These are phyloP conservation scores for Falciphora oryzae DNA, from an alignment of 2,329 filamentous ascomycete species.

Conservation along the genomic window DNA sequence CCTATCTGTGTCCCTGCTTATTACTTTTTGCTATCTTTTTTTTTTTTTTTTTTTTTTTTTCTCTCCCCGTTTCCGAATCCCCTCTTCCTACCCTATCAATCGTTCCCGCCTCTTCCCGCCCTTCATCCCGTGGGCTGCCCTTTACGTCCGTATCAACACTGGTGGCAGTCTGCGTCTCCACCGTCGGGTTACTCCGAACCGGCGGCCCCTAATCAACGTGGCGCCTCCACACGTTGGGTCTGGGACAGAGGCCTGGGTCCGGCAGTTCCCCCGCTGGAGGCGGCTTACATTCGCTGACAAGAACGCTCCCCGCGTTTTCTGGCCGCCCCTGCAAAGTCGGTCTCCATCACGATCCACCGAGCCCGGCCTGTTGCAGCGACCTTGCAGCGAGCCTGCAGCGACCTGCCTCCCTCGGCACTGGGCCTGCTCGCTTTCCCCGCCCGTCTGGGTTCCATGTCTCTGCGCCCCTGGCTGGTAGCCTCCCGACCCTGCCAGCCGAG, in stretches of 20 bases:
- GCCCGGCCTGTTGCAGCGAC: no score
- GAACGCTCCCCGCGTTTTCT: not conserved
- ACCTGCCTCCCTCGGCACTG: not conserved
- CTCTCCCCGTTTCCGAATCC: no score
- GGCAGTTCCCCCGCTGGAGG: not conserved
- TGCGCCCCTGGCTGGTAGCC: not conserved
- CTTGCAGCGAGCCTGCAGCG: no score
- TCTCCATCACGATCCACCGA: not conserved
- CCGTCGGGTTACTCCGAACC: not conserved
- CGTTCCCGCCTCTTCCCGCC: not conserved
- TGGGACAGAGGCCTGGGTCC: no score
- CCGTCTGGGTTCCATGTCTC: no score
- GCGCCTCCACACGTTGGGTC: not conserved
- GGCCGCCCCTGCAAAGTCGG: not conserved
- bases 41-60: no score
- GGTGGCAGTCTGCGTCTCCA: not conserved
- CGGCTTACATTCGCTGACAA: not conserved
- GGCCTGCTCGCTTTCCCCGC: not conserved
- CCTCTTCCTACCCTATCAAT: not conserved
- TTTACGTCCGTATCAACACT: not conserved
- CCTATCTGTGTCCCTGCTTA: no score
- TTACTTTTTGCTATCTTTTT: no score
- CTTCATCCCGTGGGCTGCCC: not conserved
- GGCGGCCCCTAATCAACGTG: not conserved
- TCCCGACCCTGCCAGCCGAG: not conserved